Conservation (phyloP, 2,329 filamentous ascomycete species). For the Fusarium sp. region DNA sequence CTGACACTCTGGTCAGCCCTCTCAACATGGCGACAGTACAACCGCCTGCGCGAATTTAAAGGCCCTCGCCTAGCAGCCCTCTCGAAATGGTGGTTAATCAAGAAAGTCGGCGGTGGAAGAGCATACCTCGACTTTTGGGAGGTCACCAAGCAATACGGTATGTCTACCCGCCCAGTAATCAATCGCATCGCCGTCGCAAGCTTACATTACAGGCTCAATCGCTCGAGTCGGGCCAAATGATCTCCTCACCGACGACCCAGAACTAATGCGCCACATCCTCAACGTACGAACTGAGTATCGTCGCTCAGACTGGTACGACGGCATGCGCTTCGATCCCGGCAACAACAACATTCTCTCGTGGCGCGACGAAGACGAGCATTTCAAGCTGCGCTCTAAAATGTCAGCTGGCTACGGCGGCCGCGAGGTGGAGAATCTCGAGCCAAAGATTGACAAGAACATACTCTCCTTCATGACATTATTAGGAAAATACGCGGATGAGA, state of each 20-base stretch:
- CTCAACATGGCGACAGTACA: conserved; percentile 44
- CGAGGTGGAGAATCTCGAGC: conserved; percentile 61
- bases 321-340: conserved; percentile 61
- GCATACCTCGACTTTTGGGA: conserved; percentile 50
- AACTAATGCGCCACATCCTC: conserved; percentile 49
- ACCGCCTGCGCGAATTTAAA: conserved; percentile 51
- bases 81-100: conserved; percentile 53
- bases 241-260: conserved; percentile 51
- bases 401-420: conserved; percentile 63
- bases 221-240: conserved; percentile 54
- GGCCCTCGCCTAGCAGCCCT: conserved; percentile 51
- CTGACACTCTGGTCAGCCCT: conserved; percentile 21
- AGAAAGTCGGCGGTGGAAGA: conserved; percentile 44
- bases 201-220: conserved; percentile 43
- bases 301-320: conserved; percentile 57
- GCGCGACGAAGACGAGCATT: conserved; percentile 55
- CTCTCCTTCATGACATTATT: conserved; percentile 53
- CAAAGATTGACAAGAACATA: conserved; percentile 59
- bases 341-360: conserved; percentile 61
- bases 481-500: conserved; percentile 6
- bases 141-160: conserved; percentile 49
- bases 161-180: neutral
- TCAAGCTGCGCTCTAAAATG: conserved; percentile 58
- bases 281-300: conserved; percentile 48
- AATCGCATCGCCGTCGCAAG: neutral